Base-by-base conservation (phyloP, 192 early-diverging fungal species). In the Rhizoclosmatium globosum region DNA sequence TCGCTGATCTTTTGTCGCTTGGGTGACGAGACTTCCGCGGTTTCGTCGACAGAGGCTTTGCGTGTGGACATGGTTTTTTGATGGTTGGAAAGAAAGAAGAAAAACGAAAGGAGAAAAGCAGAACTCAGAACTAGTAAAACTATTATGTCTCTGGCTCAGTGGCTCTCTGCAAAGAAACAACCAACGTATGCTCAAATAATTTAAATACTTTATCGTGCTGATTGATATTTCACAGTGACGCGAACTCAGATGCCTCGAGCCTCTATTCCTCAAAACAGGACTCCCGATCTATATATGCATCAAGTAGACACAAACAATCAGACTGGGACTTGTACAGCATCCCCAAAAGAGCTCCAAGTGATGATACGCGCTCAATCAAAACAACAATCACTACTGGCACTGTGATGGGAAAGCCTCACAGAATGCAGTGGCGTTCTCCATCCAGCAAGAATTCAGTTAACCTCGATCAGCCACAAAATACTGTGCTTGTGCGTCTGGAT, bases 341-440 rank as follows among this genome's bases (percentile, higher is more conserved):
- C 50, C 50, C 50, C 6, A 13, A 7, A 7, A 53, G 50, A 53
- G 50, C 17, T 53, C 17, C 50, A 53, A 53, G 9, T 21, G 53
- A 71, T 17, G 74, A 76, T 56, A 67, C 74, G 48, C 57, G 74
- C 6, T 67, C 64, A 2, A 43, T 76, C 11, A 45, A 56, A 47
- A 76, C 74, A 39, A 53, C 64, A 4, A 66, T 76, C 64, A 76
- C 74, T 4, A 64, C 73, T 42, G 17, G 38, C 42, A 74, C 73
- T 45, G 61, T 64, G 1, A 6, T 58, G 31, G 73, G 73, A 19
- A 74, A 74, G 62, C 73, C 73, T n/a, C 73, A 74, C n/a, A 11
- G 74, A 13, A 76, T 76, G 48, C 74, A 76, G 47, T 76, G 74
- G 74, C 61, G 74, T 4, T 64, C 64, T 9, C 11, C 74, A 11